Evolutionary conservation across 257 asterid species (phyloP).

Genomic region (Phtheirospermum japonicum): DNA sequence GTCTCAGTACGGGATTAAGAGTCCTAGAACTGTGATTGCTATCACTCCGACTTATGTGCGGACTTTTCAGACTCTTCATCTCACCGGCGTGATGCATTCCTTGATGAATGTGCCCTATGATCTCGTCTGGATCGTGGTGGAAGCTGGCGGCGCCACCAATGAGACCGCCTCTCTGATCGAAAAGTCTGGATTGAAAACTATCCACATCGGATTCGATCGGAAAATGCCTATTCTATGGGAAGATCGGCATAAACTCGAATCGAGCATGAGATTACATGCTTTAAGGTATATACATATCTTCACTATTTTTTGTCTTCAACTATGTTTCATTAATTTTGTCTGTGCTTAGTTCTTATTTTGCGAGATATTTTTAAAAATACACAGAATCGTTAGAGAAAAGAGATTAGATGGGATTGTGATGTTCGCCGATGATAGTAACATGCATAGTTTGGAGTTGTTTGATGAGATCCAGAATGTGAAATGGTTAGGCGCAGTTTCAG

Average conservation of each 20-base stretch:
- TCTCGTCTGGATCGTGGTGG: conserved; percentile 90
- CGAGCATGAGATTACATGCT: conserved; percentile 81
- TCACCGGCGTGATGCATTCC: conserved; percentile 92
- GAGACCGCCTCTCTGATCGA: conserved; percentile 75
- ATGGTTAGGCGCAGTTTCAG: conserved; percentile 87
- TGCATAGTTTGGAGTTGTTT: conserved; percentile 88
- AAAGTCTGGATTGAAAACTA: conserved; percentile 60
- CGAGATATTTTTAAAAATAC: conserved; percentile 20
- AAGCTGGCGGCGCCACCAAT: conserved; percentile 74
- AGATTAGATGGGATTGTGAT: conserved; percentile 79
- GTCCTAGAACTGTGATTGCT: conserved; percentile 67
- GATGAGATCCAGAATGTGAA: conserved; percentile 91
- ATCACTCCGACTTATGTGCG: conserved; percentile 92
- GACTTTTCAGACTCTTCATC: conserved; percentile 92
- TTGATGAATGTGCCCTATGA: conserved; percentile 85
- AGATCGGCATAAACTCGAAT: conserved; percentile 77
- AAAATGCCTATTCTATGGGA: conserved; percentile 89
- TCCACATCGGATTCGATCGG: conserved; percentile 67
- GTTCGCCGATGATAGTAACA: conserved; percentile 96
- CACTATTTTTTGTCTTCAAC: background rate
- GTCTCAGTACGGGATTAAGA: conserved; percentile 76
- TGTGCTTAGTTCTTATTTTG: conserved; percentile 17
- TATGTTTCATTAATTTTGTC: background rate
- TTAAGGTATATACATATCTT: conserved; percentile 56
- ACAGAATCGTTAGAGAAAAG: conserved; percentile 72